These are phyloP conservation scores for Candida adriatica DNA, from an alignment of 805 yeast species.

Conservation along the genomic window DNA sequence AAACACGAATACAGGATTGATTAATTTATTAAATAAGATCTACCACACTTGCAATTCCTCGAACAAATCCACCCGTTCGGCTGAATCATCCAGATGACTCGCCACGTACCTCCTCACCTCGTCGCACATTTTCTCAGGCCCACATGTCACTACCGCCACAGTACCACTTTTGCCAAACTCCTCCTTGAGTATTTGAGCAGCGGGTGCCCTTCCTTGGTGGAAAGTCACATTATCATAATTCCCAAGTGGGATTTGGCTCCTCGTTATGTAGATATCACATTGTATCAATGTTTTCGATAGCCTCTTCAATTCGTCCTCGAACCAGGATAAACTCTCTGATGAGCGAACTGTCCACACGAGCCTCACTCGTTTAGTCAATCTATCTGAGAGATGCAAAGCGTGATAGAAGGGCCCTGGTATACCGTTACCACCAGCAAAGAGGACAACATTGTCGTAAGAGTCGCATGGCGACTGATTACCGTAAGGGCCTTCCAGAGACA, in stretches of 20 bases:
- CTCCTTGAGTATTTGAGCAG: slow-evolving; percentile 30
- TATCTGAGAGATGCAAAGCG: slow-evolving; percentile 24
- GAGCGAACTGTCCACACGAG: slow-evolving; percentile 62
- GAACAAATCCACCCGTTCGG: slow-evolving; percentile 56
- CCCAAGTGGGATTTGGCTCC: slow-evolving; percentile 17
- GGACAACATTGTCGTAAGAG: slow-evolving; percentile 31
- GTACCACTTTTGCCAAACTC: slow-evolving; percentile 37
- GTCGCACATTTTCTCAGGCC: slow-evolving; percentile 60
- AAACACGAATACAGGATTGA: background rate
- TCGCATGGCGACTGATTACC: slow-evolving; percentile 37
- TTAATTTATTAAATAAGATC: background rate
- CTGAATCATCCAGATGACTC: slow-evolving; percentile 32
- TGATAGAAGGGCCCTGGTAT: slow-evolving; percentile 43
- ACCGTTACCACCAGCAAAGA: slow-evolving; percentile 47
- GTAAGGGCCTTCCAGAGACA: slow-evolving; percentile 59
- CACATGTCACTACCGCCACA: slow-evolving; percentile 53
- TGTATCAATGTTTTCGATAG: slow-evolving; percentile 30
- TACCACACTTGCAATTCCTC: slow-evolving; percentile 78
- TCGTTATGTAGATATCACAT: slow-evolving; percentile 35
- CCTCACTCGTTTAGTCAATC: slow-evolving; percentile 28
- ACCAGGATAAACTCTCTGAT: slow-evolving; percentile 44
- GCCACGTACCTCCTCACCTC: slow-evolving; percentile 42
- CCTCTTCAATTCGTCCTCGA: slow-evolving; percentile 22
- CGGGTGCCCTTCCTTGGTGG: slow-evolving; percentile 40
- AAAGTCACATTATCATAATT: slow-evolving; percentile 25